phyloP scores from a whole-genome alignment of 768 basidiomycete species.

The Mycena rosella region DNA sequence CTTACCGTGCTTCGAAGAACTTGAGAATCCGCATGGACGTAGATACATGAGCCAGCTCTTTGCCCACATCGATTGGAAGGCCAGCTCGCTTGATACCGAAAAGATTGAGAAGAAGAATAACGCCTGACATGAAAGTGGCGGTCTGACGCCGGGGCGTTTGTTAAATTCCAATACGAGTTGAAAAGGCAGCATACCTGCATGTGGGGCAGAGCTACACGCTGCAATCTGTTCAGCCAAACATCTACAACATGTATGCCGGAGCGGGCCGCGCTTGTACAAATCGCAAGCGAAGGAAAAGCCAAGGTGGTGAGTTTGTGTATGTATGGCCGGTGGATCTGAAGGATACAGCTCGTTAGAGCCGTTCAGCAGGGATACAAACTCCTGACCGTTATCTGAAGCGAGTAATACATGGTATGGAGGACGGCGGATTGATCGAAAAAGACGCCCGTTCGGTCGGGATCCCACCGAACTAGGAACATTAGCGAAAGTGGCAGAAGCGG shows the following conservation, averaged over 20 bases:
- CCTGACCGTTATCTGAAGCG: conserved; percentile 54
- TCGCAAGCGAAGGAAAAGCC: conserved; percentile 60
- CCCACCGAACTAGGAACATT: conserved; percentile 40
- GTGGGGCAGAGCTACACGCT: conserved; percentile 25
- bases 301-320: conserved; percentile 51
- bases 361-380: conserved; percentile 43
- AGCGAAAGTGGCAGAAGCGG: conserved; percentile 4
- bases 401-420: conserved; percentile 57
- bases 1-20: conserved; percentile 31
- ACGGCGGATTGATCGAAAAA: conserved; percentile 55
- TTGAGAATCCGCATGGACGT: conserved; percentile 51
- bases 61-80: conserved; percentile 45
- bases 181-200: conserved; percentile 24
- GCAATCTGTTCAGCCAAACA: conserved; percentile 29
- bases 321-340: conserved; percentile 60
- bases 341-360: conserved; percentile 51
- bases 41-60: conserved; percentile 54
- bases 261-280: conserved; percentile 66
- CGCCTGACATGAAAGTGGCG: conserved; percentile 41
- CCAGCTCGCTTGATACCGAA: conserved; percentile 54
- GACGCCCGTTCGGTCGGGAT: conserved; percentile 41
- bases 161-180: not conserved
- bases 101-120: conserved; percentile 60
- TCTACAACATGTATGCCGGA: conserved; percentile 60
- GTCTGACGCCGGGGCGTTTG: not conserved